A percentile compares a stretch with the other conserved stretches of the same genome.
Evolutionary conservation across 805 yeast genomes (phyloP).

Genomic region (Zygosaccharomyces pseudorouxii): DNA sequence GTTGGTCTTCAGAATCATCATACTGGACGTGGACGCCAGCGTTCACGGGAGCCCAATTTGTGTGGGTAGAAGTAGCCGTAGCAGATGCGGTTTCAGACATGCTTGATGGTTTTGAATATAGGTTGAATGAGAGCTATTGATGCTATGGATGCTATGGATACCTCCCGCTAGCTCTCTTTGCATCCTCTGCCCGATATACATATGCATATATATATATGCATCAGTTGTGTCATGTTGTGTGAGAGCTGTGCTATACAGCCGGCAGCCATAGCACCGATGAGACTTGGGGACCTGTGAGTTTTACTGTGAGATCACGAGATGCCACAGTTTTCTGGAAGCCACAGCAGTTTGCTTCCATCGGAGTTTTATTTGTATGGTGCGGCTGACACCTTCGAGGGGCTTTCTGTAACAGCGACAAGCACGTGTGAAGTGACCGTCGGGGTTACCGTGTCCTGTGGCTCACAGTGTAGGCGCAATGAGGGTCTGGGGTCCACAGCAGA

Average conservation of each 20-base stretch:
- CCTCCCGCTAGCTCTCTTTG: neutral
- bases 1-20: constrained; percentile 28
- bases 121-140: neutral
- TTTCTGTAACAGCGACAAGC: neutral
- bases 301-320: neutral
- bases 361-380: neutral
- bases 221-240: neutral
- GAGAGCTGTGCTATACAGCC: neutral
- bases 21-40: constrained; percentile 2
- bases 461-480: neutral
- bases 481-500: too few species aligned
- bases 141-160: neutral
- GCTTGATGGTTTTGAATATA: neutral
- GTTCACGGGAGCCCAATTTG: neutral
- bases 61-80: neutral
- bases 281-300: neutral
- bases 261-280: constrained; percentile 3
- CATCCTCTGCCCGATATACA: neutral
- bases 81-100: constrained; percentile 5
- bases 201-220: neutral
- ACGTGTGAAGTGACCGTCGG: too few species aligned
- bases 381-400: neutral
- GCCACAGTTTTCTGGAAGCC: constrained; percentile 1
- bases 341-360: neutral
- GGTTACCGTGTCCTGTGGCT: neutral